Evolutionary conservation across 306 rosid species (phyloP).

Genomic region (Lathyrus aphaca): DNA sequence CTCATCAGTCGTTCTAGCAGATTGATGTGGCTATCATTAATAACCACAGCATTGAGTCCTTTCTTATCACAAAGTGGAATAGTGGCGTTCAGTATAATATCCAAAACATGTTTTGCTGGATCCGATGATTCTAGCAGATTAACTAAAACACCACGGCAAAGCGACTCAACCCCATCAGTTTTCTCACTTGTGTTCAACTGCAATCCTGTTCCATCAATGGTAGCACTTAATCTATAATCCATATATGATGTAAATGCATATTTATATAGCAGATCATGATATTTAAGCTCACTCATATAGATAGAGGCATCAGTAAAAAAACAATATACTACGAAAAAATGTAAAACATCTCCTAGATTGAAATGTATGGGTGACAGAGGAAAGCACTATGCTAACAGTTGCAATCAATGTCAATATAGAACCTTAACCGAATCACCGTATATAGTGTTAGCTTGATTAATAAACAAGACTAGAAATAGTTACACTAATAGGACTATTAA

Average conservation of each 20-base stretch:
- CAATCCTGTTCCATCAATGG: background rate
- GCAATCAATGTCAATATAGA: constrained; percentile 4
- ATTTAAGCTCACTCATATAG: background rate
- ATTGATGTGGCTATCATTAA: constrained; percentile 25
- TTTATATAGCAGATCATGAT: constrained; percentile 3
- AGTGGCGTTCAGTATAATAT: constrained; percentile 42
- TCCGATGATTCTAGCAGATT: background rate
- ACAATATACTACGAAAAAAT: background rate
- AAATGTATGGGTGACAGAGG: background rate
- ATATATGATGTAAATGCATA: background rate
- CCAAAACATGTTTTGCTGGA: constrained; percentile 56
- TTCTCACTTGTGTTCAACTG: background rate
- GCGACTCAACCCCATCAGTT: background rate
- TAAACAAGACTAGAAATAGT: background rate
- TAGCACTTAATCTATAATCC: background rate
- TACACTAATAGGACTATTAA: background rate
- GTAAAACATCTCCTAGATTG: background rate
- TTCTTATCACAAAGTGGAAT: constrained; percentile 35
- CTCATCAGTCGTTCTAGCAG: constrained; percentile 23
- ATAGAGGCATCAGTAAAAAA: background rate
- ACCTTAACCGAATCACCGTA: background rate
- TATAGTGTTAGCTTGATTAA: background rate
- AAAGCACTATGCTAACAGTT: constrained; percentile 5
- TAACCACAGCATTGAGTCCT: constrained; percentile 17
- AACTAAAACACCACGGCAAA: background rate